Base-by-base conservation (phyloP, 2,329 filamentous ascomycete genomes). In the Truncatella angustata region DNA sequence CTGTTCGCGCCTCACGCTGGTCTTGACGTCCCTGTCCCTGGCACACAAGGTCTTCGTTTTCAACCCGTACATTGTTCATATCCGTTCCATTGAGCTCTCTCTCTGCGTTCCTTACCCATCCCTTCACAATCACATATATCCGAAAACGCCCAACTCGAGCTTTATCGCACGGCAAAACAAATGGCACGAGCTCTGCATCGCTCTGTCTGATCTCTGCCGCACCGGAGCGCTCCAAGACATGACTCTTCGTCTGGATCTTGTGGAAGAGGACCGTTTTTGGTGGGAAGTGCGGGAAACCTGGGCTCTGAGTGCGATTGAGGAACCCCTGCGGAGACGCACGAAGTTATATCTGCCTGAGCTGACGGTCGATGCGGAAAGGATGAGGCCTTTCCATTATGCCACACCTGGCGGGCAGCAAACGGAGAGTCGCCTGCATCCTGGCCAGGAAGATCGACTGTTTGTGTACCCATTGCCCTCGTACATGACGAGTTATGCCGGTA, bases 241-340 rank as follows among this genome's bases (percentile, higher is more conserved):
- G 9, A 42, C 39, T 4, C 34, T 62, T 5, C 57, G 60, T 5
- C 56, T 64, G 3, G 58, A 56, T 26, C 43, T 63, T 4, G 50
- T 49, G 9, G 57, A 52, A 24, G 44, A 44, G 23, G 32, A 52
- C 21, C 49, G 53, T 9, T 42, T 50, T 16, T 63, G 61, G 61
- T 56, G 56, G 51, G 51, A 61, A 40, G 60, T 62, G 6, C 60
- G 60, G 46, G 60, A 63, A 54, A 55, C 55, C 42, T 62, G 60
- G 58, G 54, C 49, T 5, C 46, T 62, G 2, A 53, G 55, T 34
- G 53, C 58, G 11, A 46, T 63, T 1, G 49, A 56, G 18, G 58
- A 58, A 11, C 48, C 57, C 28, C 50, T 62, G 4, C 59, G 57
- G 9, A 51, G 55, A 3, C 30, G 53, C 4, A 52, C 60, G 7